Percentiles rank a stretch among this genome's conserved stretches.
phyloP scores from a whole-genome alignment of 352 stramenopile species.

The Phytophthora brassicae region DNA sequence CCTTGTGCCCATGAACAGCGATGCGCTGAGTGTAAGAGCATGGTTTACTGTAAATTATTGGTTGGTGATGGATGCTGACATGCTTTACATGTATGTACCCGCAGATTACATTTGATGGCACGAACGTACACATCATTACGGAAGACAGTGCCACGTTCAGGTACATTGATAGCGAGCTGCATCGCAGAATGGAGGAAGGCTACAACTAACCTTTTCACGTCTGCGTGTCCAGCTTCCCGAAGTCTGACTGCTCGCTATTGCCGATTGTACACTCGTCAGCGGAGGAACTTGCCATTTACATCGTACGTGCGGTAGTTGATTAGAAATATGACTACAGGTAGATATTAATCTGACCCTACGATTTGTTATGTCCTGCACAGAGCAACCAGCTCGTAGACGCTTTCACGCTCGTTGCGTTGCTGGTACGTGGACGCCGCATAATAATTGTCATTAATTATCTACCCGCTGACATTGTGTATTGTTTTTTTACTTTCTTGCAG shows the following conservation, averaged over 20 bases:
- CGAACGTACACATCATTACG: constrained; percentile 91
- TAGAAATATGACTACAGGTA: too few species aligned
- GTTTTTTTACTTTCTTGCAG: constrained; percentile 20
- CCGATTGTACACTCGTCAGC: constrained; percentile 97
- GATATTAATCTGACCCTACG: too few species aligned
- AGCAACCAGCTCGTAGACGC: constrained; percentile 87
- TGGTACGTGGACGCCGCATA: constrained; percentile 38
- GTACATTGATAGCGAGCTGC: constrained; percentile 14
- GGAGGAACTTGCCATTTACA: constrained; percentile 96
- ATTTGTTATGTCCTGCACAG: constrained; percentile 43
- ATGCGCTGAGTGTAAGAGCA: constrained; percentile 83
- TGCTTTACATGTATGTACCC: background rate
- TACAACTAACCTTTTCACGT: background rate
- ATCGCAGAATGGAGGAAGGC: background rate
- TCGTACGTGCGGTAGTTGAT: constrained; percentile 55
- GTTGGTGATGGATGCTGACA: constrained; percentile 1
- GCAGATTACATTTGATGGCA: constrained; percentile 83
- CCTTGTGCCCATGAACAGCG: constrained; percentile 94
- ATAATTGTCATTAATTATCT: background rate
- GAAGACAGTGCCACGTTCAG: constrained; percentile 95
- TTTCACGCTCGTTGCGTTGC: constrained; percentile 75
- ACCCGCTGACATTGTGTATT: background rate
- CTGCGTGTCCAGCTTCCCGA: constrained; percentile 81
- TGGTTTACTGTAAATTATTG: background rate
- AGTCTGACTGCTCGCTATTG: constrained; percentile 93